Percentiles rank a stretch among this genome's conserved stretches.
Evolutionary conservation across 2,329 filamentous ascomycete genomes (phyloP).

Genomic region (Endocalyx cinctus): DNA sequence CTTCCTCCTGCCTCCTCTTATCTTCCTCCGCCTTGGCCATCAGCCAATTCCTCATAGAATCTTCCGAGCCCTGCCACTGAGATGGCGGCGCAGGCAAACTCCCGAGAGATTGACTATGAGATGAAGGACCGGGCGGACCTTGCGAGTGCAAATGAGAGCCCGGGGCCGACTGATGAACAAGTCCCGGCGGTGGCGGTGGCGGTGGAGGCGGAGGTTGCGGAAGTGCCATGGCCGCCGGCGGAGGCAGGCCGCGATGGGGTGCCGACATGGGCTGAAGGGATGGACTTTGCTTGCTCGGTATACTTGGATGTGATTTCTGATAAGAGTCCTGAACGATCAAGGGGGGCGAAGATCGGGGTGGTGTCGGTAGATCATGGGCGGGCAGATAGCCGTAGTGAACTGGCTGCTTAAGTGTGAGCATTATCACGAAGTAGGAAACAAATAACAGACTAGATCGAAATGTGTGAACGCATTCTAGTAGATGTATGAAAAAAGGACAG

Average conservation of each 20-base stretch:
- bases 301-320: constrained; percentile 35
- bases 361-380: constrained; percentile 59
- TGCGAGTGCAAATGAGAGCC: constrained; percentile 25
- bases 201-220: constrained; percentile 34
- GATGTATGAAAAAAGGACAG: constrained; percentile 12
- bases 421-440: constrained; percentile 35
- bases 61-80: constrained; percentile 65
- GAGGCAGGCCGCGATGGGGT: constrained; percentile 65
- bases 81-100: constrained; percentile 59
- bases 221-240: constrained; percentile 61
- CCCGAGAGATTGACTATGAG: constrained; percentile 39
- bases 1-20: constrained; percentile 67
- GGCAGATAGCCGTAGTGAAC: constrained; percentile 54
- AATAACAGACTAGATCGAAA: constrained; percentile 18
- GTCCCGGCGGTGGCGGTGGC: too few species aligned
- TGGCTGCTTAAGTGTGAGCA: constrained; percentile 60
- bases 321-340: constrained; percentile 44
- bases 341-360: constrained; percentile 53
- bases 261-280: constrained; percentile 59
- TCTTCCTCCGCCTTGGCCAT: constrained; percentile 70
- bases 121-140: constrained; percentile 26
- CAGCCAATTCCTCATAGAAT: constrained; percentile 69
- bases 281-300: constrained; percentile 42
- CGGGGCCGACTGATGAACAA: constrained; percentile 22
- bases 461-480: constrained; percentile 20